Evolutionary conservation across 257 asterid genomes (phyloP).

Genomic region (Solanum rostratum): DNA sequence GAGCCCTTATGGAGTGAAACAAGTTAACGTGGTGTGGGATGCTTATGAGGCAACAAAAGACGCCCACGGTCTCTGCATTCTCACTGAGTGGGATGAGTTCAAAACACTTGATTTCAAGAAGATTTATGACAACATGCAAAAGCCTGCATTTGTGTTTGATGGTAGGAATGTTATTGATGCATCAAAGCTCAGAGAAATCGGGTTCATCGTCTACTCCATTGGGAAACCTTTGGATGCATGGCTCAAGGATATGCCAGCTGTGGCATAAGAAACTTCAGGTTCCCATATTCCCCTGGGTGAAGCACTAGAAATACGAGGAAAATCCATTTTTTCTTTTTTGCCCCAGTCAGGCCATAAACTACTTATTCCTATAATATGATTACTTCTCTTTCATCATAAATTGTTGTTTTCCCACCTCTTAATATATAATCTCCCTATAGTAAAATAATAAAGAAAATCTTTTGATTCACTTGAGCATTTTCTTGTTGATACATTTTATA

Average conservation of each 20-base stretch:
- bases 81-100: conserved; percentile 35
- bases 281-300: background rate
- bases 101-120: conserved; percentile 17
- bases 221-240: conserved; percentile 33
- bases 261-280: conserved; percentile 7
- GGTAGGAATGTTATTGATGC: conserved; percentile 19
- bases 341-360: background rate
- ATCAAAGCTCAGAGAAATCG: conserved; percentile 21
- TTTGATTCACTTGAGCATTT: background rate
- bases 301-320: background rate
- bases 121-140: conserved; percentile 23
- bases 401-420: background rate
- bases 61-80: conserved; percentile 24
- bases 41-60: conserved; percentile 29
- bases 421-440: background rate
- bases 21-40: conserved; percentile 16
- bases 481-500: background rate
- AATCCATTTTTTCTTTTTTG: background rate
- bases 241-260: conserved; percentile 30
- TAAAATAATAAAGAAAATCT: background rate
- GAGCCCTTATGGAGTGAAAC: conserved; percentile 10
- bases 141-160: conserved; percentile 26
- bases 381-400: background rate
- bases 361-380: background rate
- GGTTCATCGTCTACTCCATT: conserved; percentile 27